These are phyloP conservation scores for Warburgia ugandensis DNA, from an alignment of 164 flowering plant species.

Conservation along the genomic window DNA sequence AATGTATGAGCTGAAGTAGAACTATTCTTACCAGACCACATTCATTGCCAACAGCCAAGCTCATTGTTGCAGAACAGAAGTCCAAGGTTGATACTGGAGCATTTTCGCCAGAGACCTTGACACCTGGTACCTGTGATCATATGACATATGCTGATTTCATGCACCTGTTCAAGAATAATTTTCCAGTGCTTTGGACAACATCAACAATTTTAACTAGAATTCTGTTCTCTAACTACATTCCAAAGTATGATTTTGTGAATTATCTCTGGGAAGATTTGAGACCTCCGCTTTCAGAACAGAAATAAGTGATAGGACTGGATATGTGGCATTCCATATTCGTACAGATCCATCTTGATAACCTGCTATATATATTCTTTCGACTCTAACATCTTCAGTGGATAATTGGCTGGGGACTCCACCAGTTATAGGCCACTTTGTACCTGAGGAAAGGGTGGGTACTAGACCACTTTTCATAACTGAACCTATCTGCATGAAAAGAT, in stretches of 20 bases:
- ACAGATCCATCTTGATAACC: conserved; percentile 88
- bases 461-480: conserved; percentile 23
- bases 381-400: conserved; percentile 21
- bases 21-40: conserved; percentile 68
- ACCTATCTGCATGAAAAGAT: conserved; percentile 27
- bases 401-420: conserved; percentile 60
- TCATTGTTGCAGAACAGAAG: conserved; percentile 39
- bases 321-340: conserved; percentile 76
- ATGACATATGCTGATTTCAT: conserved; percentile 1
- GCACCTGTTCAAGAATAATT: no score
- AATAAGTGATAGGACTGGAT: conserved; percentile 49
- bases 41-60: conserved; percentile 72
- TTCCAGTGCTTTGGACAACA: no score
- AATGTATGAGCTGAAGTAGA: background rate
- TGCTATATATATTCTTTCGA: conserved; percentile 45
- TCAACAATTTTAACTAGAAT: no score
- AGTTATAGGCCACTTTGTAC: conserved; percentile 60
- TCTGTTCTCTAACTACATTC: no score
- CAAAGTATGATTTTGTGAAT: no score
- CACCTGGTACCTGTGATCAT: conserved; percentile 45
- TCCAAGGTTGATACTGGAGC: conserved; percentile 59
- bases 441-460: conserved; percentile 16
- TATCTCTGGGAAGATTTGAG: no score
- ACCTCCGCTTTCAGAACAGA: conserved; percentile 54
- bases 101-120: conserved; percentile 38